Conservation (phyloP, 2,329 filamentous ascomycete species). For the Tolypocladium paradoxum region DNA sequence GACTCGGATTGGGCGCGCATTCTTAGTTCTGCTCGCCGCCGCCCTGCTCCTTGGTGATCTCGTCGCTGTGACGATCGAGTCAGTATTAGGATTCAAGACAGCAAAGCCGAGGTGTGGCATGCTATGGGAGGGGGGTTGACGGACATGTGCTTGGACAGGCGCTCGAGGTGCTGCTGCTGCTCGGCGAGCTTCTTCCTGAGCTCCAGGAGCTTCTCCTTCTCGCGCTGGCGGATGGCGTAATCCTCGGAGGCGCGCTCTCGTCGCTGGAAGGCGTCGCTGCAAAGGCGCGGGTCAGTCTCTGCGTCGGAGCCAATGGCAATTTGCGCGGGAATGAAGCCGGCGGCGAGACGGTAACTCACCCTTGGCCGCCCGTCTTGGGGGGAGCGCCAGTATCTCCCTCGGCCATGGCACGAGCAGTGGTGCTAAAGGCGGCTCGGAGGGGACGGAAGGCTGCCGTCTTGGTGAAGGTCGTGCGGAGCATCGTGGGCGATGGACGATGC, state of each 20-base stretch:
- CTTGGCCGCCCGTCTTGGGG: slow-evolving; percentile 39
- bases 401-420: slow-evolving; percentile 50
- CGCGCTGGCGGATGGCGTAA: slow-evolving; percentile 73
- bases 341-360: slow-evolving; percentile 29
- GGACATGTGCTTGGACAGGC: slow-evolving; percentile 80
- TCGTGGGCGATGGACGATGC: slow-evolving; percentile 22
- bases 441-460: slow-evolving; percentile 45
- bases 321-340: background rate
- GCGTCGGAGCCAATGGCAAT: background rate
- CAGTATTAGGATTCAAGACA: slow-evolving; percentile 3
- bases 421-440: slow-evolving; percentile 49
- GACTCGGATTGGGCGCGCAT: background rate
- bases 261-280: slow-evolving; percentile 82
- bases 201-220: slow-evolving; percentile 77
- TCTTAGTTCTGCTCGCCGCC: slow-evolving; percentile 56
- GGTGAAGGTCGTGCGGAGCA: slow-evolving; percentile 57
- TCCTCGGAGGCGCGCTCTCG: slow-evolving; percentile 84
- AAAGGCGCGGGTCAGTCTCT: slow-evolving; percentile 1
- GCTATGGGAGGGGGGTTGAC: slow-evolving; percentile 15
- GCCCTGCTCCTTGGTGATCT: slow-evolving; percentile 62
- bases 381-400: slow-evolving; percentile 61
- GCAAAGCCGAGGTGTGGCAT: background rate
- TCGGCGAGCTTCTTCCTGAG: slow-evolving; percentile 64
- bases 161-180: slow-evolving; percentile 74
- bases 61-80: slow-evolving; percentile 45